Evolutionary conservation across 1,284 basidiomycete genomes (phyloP).

Genomic region (Tilletiaria anomala): DNA sequence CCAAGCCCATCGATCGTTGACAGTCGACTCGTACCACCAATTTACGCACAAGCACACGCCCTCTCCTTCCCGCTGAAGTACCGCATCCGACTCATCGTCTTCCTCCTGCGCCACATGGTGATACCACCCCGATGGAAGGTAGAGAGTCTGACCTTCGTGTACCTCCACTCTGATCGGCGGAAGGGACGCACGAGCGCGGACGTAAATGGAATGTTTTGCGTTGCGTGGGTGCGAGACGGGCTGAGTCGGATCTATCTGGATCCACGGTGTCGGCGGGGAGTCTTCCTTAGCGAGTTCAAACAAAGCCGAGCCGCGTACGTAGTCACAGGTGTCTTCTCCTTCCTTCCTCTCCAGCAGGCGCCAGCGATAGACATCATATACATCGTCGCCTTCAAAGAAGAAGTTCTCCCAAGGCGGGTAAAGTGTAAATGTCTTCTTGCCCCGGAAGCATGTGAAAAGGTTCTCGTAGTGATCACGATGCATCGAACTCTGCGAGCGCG

Average conservation of each 20-base stretch:
- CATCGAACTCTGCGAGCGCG: slow-evolving; percentile 10
- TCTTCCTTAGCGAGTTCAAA: background rate
- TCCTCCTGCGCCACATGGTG: slow-evolving; percentile 27
- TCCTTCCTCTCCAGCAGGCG: background rate
- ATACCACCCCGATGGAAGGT: slow-evolving; percentile 28
- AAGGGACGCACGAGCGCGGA: slow-evolving; percentile 1
- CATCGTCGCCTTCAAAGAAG: slow-evolving; percentile 18
- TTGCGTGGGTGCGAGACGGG: slow-evolving; percentile 5
- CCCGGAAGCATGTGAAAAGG: slow-evolving; percentile 24
- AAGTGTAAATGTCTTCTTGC: slow-evolving; percentile 28
- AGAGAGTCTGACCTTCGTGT: slow-evolving; percentile 22
- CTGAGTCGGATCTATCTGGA: slow-evolving; percentile 21
- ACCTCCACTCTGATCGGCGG: slow-evolving; percentile 21
- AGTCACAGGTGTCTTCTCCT: background rate
- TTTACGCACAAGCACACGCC: slow-evolving; percentile 29
- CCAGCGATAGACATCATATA: slow-evolving; percentile 6
- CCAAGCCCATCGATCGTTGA: slow-evolving; percentile 3
- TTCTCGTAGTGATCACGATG: slow-evolving; percentile 33
- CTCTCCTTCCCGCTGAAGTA: slow-evolving; percentile 1
- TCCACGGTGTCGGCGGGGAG: slow-evolving; percentile 19
- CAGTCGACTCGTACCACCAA: slow-evolving; percentile 28
- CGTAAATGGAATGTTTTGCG: slow-evolving; percentile 12
- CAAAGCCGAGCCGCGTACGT: background rate
- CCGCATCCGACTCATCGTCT: too few relatives aligned
- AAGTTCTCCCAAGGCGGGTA: slow-evolving; percentile 18